Evolutionary conservation across 1,139 yeast species (phyloP).

Genomic region (Yamadazyma membranifaciens): DNA sequence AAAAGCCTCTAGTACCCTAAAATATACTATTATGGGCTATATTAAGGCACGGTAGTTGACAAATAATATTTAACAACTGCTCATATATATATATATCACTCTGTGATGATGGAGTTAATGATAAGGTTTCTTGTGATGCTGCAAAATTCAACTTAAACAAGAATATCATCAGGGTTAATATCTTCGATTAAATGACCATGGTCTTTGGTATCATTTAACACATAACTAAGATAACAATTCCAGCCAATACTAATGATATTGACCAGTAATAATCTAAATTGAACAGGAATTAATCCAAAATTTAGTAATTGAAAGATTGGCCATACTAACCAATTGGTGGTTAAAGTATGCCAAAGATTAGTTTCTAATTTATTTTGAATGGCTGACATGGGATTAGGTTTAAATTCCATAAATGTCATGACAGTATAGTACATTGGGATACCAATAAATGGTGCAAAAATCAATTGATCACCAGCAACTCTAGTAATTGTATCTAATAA

Average conservation of each 20-base stretch:
- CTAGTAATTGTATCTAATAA: conserved; percentile 36
- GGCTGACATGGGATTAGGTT: conserved; percentile 22
- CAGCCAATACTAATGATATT: conserved; percentile 76
- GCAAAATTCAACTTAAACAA: conserved; percentile 1
- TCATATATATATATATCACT: too few relatives aligned
- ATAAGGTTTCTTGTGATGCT: too few relatives aligned
- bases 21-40: too few relatives aligned
- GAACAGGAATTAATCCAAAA: conserved; percentile 69
- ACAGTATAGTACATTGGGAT: conserved; percentile 66
- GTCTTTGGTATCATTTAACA: conserved; percentile 2
- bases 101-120: too few relatives aligned
- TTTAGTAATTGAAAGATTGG: conserved; percentile 76
- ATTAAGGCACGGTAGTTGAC: too few relatives aligned
- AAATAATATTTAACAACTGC: not conserved
- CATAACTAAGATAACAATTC: conserved; percentile 71
- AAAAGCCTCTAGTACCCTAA: too few relatives aligned
- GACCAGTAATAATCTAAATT: conserved; percentile 64
- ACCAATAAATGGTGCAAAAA: conserved; percentile 72
- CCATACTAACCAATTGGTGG: conserved; percentile 84
- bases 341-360: conserved; percentile 60
- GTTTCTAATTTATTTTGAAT: conserved; percentile 39
- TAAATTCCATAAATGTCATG: conserved; percentile 64
- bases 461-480: conserved; percentile 68
- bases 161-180: conserved; percentile 4
- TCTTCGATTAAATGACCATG: not conserved